These are phyloP conservation scores for Rosa persica DNA, from an alignment of 306 rosid species.

Conservation along the genomic window DNA sequence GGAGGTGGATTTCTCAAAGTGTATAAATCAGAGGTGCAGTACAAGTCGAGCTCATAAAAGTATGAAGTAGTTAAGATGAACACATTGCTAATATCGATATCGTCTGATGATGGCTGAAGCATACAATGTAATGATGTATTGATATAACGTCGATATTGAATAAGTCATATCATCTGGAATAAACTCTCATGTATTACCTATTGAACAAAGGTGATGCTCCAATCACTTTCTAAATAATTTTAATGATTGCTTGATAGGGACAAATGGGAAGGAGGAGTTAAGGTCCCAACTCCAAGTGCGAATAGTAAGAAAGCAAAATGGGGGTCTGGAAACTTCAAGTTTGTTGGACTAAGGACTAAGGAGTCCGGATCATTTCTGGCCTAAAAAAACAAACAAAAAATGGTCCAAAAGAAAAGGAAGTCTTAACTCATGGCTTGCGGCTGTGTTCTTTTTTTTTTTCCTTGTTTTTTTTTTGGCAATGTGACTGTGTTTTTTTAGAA, in stretches of 20 bases:
- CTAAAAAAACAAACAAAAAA: neutral
- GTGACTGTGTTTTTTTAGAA: too few species aligned
- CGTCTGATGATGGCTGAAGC: too few species aligned
- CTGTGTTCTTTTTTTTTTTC: too few species aligned
- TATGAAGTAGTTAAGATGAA: neutral
- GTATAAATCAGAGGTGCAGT: neutral
- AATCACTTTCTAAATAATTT: neutral
- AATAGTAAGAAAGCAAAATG: neutral
- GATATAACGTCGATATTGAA: too few species aligned
- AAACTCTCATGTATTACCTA: neutral
- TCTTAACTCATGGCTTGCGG: too few species aligned
- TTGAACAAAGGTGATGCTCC: neutral
- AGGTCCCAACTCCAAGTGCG: constrained; percentile 18
- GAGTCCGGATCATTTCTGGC: constrained; percentile 17
- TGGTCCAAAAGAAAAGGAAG: constrained; percentile 19
- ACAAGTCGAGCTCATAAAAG: neutral
- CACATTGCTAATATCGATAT: too few species aligned
- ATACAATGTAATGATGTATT: too few species aligned
- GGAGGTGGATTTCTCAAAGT: neutral
- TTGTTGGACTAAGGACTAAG: constrained; percentile 5
- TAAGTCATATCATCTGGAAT: too few species aligned
- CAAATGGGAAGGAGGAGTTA: constrained; percentile 14
- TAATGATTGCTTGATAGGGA: constrained; percentile 3
- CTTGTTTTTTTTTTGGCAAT: too few species aligned
- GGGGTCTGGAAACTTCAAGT: constrained; percentile 12